Conservation (phyloP, 352 stramenopile genomes). For the Peronospora tabacina region DNA sequence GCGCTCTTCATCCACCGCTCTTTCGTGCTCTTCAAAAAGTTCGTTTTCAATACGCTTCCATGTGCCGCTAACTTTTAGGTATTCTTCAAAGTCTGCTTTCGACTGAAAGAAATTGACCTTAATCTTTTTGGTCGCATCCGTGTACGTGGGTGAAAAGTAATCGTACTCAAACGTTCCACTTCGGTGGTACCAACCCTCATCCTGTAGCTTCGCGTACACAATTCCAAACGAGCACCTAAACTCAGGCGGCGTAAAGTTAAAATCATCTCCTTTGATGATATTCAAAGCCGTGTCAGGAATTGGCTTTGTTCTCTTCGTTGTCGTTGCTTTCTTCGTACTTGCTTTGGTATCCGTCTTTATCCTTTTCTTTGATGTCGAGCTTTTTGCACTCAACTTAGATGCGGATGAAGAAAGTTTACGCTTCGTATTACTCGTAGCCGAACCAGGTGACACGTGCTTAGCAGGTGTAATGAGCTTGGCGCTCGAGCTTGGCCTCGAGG, state of each 20-base stretch:
- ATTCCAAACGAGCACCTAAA: conserved; percentile 66
- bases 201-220: conserved; percentile 53
- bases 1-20: conserved; percentile 45
- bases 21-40: conserved; percentile 45
- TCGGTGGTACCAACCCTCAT: conserved; percentile 51
- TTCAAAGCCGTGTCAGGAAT: conserved; percentile 6
- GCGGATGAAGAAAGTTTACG: conserved; percentile 24
- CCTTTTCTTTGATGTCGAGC: conserved; percentile 22
- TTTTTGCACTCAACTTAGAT: conserved; percentile 15
- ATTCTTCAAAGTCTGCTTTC: conserved; percentile 45
- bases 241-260: conserved; percentile 45
- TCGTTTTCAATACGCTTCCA: conserved; percentile 54
- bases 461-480: conserved; percentile 24
- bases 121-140: conserved; percentile 37
- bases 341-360: conserved; percentile 27
- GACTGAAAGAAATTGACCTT: conserved; percentile 68
- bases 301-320: conserved; percentile 23
- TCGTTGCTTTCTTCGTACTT: conserved; percentile 19
- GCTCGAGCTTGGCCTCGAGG: conserved; percentile 9
- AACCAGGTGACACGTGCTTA: conserved; percentile 16
- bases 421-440: conserved; percentile 18
- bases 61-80: conserved; percentile 45
- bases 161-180: conserved; percentile 67
- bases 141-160: conserved; percentile 71
- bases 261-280: conserved; percentile 23